Percentiles rank a stretch among this genome's conserved stretches.
phyloP scores from a whole-genome alignment of 1,284 basidiomycete species.

The Puccinia coronata region DNA sequence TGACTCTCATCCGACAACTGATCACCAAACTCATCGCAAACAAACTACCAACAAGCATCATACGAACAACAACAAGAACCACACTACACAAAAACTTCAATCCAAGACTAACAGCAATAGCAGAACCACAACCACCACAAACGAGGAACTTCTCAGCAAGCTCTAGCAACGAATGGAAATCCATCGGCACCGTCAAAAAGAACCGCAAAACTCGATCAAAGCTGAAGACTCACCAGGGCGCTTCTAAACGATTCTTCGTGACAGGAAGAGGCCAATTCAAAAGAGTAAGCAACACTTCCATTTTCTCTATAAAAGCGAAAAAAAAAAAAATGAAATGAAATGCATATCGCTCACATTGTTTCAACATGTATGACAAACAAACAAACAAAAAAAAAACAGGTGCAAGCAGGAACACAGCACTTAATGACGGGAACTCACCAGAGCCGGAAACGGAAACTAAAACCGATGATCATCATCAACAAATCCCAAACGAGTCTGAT shows the following conservation, averaged over 20 bases:
- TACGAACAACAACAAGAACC: not conserved
- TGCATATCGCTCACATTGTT: no score
- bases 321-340: no score
- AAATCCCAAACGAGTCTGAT: constrained; percentile 1
- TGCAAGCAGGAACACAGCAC: constrained; percentile 43
- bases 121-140: not conserved
- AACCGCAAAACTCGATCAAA: constrained; percentile 27
- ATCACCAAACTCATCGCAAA: not conserved
- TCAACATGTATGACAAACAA: not conserved
- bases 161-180: constrained; percentile 37
- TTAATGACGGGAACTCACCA: constrained; percentile 38
- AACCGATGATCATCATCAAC: constrained; percentile 44
- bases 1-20: no score
- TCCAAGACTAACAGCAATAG: not conserved
- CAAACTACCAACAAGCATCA: not conserved
- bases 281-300: constrained; percentile 2
- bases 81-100: not conserved
- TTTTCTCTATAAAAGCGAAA: not conserved
- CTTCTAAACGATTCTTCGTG: constrained; percentile 37
- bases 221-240: constrained; percentile 44
- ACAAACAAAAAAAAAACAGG: not conserved
- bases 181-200: constrained; percentile 27
- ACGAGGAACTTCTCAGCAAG: no score
- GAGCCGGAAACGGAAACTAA: not conserved
- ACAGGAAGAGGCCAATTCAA: constrained; percentile 48